phyloP scores from a whole-genome alignment of 352 stramenopile genomes.

The Paralagenidium karlingii region DNA sequence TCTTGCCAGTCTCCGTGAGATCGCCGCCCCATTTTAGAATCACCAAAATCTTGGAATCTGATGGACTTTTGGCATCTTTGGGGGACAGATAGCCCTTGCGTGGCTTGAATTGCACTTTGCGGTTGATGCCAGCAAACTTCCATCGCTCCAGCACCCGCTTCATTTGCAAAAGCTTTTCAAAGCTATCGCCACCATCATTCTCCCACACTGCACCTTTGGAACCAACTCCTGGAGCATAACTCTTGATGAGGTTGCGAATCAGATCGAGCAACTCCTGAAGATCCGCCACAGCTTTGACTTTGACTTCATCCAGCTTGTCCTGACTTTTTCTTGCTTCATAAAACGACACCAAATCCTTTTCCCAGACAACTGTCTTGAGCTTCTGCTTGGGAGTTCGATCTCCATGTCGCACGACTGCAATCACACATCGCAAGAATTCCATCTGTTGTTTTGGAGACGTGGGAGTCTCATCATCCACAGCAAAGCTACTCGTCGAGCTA shows the following conservation, averaged over 20 bases:
- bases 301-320: slow-evolving; percentile 75
- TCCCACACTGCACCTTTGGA: slow-evolving; percentile 81
- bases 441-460: slow-evolving; percentile 21
- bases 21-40: slow-evolving; percentile 99
- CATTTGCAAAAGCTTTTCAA: slow-evolving; percentile 92
- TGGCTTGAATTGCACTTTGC: slow-evolving; percentile 90
- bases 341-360: slow-evolving; percentile 75
- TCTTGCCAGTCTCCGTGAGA: slow-evolving; percentile 95
- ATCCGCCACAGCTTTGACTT: slow-evolving; percentile 71
- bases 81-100: slow-evolving; percentile 54
- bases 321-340: slow-evolving; percentile 51
- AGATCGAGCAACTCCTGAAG: slow-evolving; percentile 74
- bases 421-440: slow-evolving; percentile 98
- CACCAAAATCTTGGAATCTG: slow-evolving; percentile 74
- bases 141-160: slow-evolving; percentile 94
- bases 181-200: slow-evolving; percentile 70
- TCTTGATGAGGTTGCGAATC: slow-evolving; percentile 68
- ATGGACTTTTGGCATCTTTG: too few relatives aligned
- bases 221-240: slow-evolving; percentile 60
- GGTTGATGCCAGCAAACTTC: slow-evolving; percentile 96
- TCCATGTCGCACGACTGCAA: slow-evolving; percentile 96
- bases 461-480: slow-evolving; percentile 37
- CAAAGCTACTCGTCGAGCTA: slow-evolving; percentile 20
- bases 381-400: slow-evolving; percentile 99
- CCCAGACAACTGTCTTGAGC: slow-evolving; percentile 88